phyloP scores from a whole-genome alignment of 768 basidiomycete genomes.

The Rhodotorula diobovata region DNA sequence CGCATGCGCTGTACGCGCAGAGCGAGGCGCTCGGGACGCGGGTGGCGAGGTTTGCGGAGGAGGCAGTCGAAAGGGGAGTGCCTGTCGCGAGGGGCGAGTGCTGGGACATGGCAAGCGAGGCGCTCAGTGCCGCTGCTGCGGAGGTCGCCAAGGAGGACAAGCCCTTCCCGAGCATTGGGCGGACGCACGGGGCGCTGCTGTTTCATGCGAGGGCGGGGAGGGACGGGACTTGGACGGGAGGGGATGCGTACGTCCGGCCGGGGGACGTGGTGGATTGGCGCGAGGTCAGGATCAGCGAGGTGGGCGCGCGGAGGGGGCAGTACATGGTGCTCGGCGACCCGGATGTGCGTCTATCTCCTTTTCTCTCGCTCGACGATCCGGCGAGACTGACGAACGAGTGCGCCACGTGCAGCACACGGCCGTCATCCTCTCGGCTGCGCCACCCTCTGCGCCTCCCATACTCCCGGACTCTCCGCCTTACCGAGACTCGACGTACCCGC shows the following conservation, averaged over 20 bases:
- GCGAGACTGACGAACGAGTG: background rate
- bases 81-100: slow-evolving; percentile 51
- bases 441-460: slow-evolving; percentile 42
- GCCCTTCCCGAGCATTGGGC: slow-evolving; percentile 54
- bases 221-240: slow-evolving; percentile 39
- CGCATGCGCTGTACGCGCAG: slow-evolving; percentile 50
- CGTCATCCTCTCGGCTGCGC: slow-evolving; percentile 51
- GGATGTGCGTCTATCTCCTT: slow-evolving; percentile 44
- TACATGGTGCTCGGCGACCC: slow-evolving; percentile 52
- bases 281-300: slow-evolving; percentile 47
- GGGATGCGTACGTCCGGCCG: slow-evolving; percentile 55
- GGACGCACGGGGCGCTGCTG: slow-evolving; percentile 59
- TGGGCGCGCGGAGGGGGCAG: slow-evolving; percentile 23
- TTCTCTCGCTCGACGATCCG: background rate
- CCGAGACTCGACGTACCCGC: slow-evolving; percentile 45
- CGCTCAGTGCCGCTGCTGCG: slow-evolving; percentile 49
- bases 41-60: slow-evolving; percentile 54
- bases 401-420: slow-evolving; percentile 51
- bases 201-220: slow-evolving; percentile 53
- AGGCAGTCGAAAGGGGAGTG: slow-evolving; percentile 51
- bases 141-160: slow-evolving; percentile 35
- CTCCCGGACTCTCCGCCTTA: slow-evolving; percentile 43
- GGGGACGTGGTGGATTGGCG: slow-evolving; percentile 61
- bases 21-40: slow-evolving; percentile 55
- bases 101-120: slow-evolving; percentile 59